phyloP scores from a whole-genome alignment of 805 yeast genomes.

The Candida lessepsii region DNA sequence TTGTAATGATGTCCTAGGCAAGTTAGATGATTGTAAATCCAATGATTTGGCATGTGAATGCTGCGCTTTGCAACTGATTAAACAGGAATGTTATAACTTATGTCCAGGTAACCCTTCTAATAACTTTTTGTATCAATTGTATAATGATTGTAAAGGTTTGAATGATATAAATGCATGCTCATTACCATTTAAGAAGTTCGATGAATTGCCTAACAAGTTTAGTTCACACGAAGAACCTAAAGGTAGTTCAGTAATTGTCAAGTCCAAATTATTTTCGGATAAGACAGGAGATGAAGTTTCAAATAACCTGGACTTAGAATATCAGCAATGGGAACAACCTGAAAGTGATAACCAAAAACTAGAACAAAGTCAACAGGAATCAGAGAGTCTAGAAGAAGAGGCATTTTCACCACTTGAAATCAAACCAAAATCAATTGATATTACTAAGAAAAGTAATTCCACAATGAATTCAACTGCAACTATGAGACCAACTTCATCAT shows the following conservation, averaged over 20 bases:
- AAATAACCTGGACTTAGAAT: too few relatives aligned
- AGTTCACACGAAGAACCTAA: neutral
- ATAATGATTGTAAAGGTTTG: conserved; percentile 45
- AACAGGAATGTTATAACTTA: conserved; percentile 44
- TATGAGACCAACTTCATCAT: too few relatives aligned
- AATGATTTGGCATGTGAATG: conserved; percentile 57
- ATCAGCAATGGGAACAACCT: too few relatives aligned
- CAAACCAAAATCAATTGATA: too few relatives aligned
- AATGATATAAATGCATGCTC: conserved; percentile 52
- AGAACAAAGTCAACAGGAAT: too few relatives aligned
- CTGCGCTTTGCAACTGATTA: conserved; percentile 52
- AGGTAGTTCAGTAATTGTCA: conserved; percentile 13
- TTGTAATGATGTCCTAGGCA: conserved; percentile 45
- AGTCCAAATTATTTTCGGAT: conserved; percentile 13
- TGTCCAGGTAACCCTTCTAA: conserved; percentile 51
- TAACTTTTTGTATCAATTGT: conserved; percentile 44
- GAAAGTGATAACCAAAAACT: too few relatives aligned
- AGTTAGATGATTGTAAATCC: conserved; percentile 50
- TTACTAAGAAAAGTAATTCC: neutral
- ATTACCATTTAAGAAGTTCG: conserved; percentile 46
- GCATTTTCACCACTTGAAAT: too few relatives aligned
- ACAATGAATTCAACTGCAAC: neutral
- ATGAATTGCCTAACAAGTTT: conserved; percentile 5
- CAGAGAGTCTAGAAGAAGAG: too few relatives aligned
- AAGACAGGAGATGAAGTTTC: neutral